Base-by-base conservation (phyloP, 768 basidiomycete species). In the Russula dissimulans region DNA sequence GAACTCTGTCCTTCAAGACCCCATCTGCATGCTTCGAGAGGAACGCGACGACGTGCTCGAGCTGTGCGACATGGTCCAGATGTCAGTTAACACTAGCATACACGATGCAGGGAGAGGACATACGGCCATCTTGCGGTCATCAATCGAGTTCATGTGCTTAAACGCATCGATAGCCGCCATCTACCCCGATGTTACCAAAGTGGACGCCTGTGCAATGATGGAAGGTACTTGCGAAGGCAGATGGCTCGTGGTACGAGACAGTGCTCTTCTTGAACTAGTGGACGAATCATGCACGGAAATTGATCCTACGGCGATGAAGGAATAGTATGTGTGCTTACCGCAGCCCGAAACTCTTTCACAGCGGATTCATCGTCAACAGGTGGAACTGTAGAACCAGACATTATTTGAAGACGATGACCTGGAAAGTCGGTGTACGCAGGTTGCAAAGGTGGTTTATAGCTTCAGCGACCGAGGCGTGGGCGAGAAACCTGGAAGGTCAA, bases 91-190 rank as follows among this genome's bases (percentile, higher is more conserved):
- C 18, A 3, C 26, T 15, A 12, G 15, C 31, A 17, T 14, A 32
- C 14, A 54, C 7, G 3, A 5, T 14, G 14, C 8, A 38, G 15
- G 11, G 49, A 2, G 48, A 5, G 15, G 22, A 74, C 84, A 54
- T 54, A 89, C 90, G 46, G 86, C 72, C 70, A 89, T 77, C 71
- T 89, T 87, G 55, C 90, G 79, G 67, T 93, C 90, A 71, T 93
- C 87, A 22, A 91, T 73, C 8, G 81, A 75, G 52, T 83, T 82
- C 10, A 75, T 73, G 67, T 90, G 78, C 38, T 75, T 75, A 44
- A 90, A 67, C 1, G 76, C 70, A 67, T 91, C 87, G n/a, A 87
- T 70, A 8, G 82, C 71, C 4, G 85, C 76, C 6, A 81, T 69
- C 88, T 90, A 51, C 52, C 14, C 39, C 7, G 45, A 7, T 6